These are phyloP conservation scores for Fagus crenata DNA, from an alignment of 306 rosid species.

Conservation along the genomic window DNA sequence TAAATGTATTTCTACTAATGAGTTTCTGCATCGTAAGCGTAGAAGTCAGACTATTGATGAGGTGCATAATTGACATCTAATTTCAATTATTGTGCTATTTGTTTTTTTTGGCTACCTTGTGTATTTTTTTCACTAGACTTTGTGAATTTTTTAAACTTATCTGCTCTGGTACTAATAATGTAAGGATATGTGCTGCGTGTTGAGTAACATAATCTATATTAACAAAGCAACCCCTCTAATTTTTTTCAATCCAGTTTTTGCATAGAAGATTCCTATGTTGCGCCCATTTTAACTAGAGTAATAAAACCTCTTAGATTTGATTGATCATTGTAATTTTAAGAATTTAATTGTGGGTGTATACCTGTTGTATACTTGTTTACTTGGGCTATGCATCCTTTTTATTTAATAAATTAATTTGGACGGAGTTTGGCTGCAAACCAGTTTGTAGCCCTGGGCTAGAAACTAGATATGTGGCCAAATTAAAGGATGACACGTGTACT, in stretches of 20 bases:
- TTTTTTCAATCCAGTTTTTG: background rate
- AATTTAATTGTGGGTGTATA: no score
- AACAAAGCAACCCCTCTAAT: background rate
- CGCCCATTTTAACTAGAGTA: background rate
- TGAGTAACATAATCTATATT: background rate
- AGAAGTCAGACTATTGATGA: slow-evolving; percentile 88
- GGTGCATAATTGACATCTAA: slow-evolving; percentile 44
- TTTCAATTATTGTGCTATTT: slow-evolving; percentile 7
- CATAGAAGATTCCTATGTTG: background rate
- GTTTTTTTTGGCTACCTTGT: background rate
- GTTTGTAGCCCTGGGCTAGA: no score
- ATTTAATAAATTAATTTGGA: no score
- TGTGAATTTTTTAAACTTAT: background rate
- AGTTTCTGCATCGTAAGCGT: slow-evolving; percentile 82
- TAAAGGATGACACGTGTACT: no score
- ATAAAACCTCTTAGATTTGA: no score
- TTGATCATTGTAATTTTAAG: no score
- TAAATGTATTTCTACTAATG: slow-evolving; percentile 62
- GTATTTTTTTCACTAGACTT: background rate
- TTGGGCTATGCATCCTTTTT: no score
- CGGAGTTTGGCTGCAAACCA: no score
- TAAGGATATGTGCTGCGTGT: background rate
- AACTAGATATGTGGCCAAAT: no score
- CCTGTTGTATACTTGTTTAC: no score
- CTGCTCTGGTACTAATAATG: background rate